Evolutionary conservation across 208 protist species (phyloP), one percentile per base, ranked within the genome.

Genomic region (Strigomonas oncopelti): DNA sequence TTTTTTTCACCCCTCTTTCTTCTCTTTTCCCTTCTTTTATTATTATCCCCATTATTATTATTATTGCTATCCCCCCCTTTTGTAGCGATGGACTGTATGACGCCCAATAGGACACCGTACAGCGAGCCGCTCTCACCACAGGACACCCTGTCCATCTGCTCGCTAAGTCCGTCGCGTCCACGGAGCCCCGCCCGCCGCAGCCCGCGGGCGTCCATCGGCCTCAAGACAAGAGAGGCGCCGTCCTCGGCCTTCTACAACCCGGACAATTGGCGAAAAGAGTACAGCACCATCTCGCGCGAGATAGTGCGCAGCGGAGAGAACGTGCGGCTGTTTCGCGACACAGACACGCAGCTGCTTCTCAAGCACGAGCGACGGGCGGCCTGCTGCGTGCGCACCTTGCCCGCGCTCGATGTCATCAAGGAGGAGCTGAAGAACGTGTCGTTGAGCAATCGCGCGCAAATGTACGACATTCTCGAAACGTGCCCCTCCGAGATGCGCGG

Each of bases 351-450:
- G 0, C 73, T 92, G 14, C 88, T 88, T 42, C 71, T 75, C 5
- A 76, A 77, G 13, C 53, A 45, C 7, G 74, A 74, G 28, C 69
- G 85, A 32, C 80, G 85, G 1, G 53, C 80, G 11, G 78, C 77
- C 53, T 90, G 87, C 71, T 78, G 72, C 54, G 90, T 93, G 52
- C 78, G 77, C 22, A 67, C 77, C 16, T 64, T 95, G 54, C 90
- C 90, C 1, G 51, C 72, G 18, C 69, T 95, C 7, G 74, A 72
- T 32, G 77, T 71, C n/a, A 69, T 93, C 18, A 84, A 93, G 74
- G 65, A 29, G 9, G 73, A 72, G 25, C 65, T 91, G 29, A 64
- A 67, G 46, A 66, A 54, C 5, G 34, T 28, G 11, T 22, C 55
- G 54, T 65, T 46, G n/a, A 64, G 65, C 32, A 62, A 62, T 27